These are phyloP conservation scores for Tephrocybe sp. DNA, from an alignment of 768 basidiomycete species.

Conservation along the genomic window DNA sequence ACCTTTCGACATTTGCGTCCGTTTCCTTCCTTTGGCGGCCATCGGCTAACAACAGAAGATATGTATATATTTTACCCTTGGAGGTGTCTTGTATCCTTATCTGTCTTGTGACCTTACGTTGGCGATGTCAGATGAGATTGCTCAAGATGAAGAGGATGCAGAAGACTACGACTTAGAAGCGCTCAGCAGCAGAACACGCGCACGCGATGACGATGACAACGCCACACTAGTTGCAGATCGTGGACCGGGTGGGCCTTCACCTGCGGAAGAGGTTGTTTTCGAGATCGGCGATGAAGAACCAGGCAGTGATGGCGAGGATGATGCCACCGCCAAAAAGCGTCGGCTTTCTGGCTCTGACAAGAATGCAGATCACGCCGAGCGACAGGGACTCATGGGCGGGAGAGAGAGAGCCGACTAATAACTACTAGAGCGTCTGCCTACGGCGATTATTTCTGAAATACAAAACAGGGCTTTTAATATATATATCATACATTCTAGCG, in stretches of 20 bases:
- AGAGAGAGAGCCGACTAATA: slow-evolving; percentile 36
- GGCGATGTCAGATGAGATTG: slow-evolving; percentile 94
- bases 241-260: slow-evolving; percentile 44
- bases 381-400: slow-evolving; percentile 59
- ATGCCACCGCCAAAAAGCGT: slow-evolving; percentile 48
- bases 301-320: slow-evolving; percentile 62
- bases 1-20: slow-evolving; percentile 72
- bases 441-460: slow-evolving; percentile 18
- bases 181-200: slow-evolving; percentile 52
- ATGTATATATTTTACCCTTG: slow-evolving; percentile 32
- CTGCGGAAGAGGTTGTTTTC: slow-evolving; percentile 79
- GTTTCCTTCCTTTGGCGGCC: slow-evolving; percentile 95
- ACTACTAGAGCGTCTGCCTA: slow-evolving; percentile 20
- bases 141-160: slow-evolving; percentile 91
- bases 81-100: slow-evolving; percentile 21
- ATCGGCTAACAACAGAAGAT: slow-evolving; percentile 84
- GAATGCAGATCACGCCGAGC: slow-evolving; percentile 54
- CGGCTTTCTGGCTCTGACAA: slow-evolving; percentile 45
- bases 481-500: slow-evolving; percentile 20
- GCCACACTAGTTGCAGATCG: slow-evolving; percentile 65
- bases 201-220: slow-evolving; percentile 62
- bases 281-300: slow-evolving; percentile 86
- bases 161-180: slow-evolving; percentile 89
- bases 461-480: slow-evolving; percentile 18
- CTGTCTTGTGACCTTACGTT: slow-evolving; percentile 52